Evolutionary conservation across 2,329 filamentous ascomycete genomes (phyloP), one percentile per base, ranked within the genome.

Genomic region (Aspergillus cejpii): DNA sequence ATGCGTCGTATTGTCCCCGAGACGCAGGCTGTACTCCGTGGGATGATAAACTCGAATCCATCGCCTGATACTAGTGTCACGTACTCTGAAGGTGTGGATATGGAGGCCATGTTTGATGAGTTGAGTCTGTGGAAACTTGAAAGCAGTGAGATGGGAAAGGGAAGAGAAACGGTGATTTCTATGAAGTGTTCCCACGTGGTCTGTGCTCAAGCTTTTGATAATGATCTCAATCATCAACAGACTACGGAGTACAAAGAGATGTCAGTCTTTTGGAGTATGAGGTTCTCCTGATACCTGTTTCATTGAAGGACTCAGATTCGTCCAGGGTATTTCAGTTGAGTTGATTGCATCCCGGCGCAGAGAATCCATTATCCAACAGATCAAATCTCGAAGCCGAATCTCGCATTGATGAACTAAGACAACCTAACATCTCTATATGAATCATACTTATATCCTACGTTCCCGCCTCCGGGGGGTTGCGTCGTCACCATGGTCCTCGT

Each of bases 1-100:
- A 83, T 83, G 51, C 78, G 74, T 51, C 75, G 76, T 56, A 85
- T 78, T 2, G 79, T 78, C 36, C 74, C 77, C 3, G 79, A 80
- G 45, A 82, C 71, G 56, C 72, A 77, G 29, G 80, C 81, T 3
- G 78, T 75, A 23, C 74, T 79, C 53, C 80, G 75, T 17, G 77
- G 72, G 33, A 85, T 63, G 50, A 83, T 72, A 62, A 83, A 84
- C 51, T 82, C 78, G 59, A 78, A 84, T 40, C 75, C 79, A 59
- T 85, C 81, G 45, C 71, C 74, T 1, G 80, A 83, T 17, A 83
- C 72, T 5, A 85, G 69, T 1, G 81, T 83, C 42, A 85, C 79
- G 57, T 76, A 84, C 49, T 80, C 75, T 3, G 74, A 58, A 14
- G 55, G 51, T 19, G 52, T 17, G 3, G 43, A 23, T 43, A 50